Base-by-base conservation (phyloP, 2,329 filamentous ascomycete genomes). In the Fusarium sp. region DNA sequence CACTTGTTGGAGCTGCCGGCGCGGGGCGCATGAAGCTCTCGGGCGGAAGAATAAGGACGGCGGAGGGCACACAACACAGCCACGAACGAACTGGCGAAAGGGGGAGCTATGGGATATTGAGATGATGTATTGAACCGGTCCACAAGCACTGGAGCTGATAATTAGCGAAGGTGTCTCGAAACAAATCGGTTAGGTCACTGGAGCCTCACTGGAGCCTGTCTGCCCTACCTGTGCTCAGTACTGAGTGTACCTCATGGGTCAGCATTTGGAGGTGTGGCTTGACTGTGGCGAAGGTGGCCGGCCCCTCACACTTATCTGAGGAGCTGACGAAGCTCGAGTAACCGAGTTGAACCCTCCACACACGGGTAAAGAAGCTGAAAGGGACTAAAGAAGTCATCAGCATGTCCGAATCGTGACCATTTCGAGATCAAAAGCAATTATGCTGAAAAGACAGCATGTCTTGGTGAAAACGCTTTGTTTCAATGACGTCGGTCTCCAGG, bases 131-230 rank as follows among this genome's bases (percentile, higher is more conserved):
- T 35, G 49, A 44, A 23, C 42, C 46, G 14, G 37, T 44, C 35
- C 48, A 45, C 31, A 31, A 11, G 32, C 37, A 57, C 45, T 42
- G 47, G 31, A 62, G 53, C 47, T 58, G 56, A 57, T 36, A 29
- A 51, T 58, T 61, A 61, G 61, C 54, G 48, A 68, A 32, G 33
- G 57, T 65, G 69, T 69, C 51, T 65, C 60, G 50, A 66, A 59
- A 57, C 50, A 59, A 57, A 57, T 46, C 42, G 50, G 54, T 63
- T 25, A 33, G n/a, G n/a, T 35, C 57, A 52, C 66, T 72, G 69
- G 63, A 72, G 69, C 69, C 71, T 35, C 57, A 52, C 66, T 72
- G 69, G 63, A 72, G 69, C 69, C 71, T 73, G 69, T 68, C 71
- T 73, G 57, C 45, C 53, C 63, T 62, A 47, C 59, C 63, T 67